A percentile compares a stretch with the other conserved stretches of the same genome.
These are phyloP conservation scores for Arthrocladium fulminans DNA, from an alignment of 2,329 filamentous ascomycete genomes.

Conservation along the genomic window DNA sequence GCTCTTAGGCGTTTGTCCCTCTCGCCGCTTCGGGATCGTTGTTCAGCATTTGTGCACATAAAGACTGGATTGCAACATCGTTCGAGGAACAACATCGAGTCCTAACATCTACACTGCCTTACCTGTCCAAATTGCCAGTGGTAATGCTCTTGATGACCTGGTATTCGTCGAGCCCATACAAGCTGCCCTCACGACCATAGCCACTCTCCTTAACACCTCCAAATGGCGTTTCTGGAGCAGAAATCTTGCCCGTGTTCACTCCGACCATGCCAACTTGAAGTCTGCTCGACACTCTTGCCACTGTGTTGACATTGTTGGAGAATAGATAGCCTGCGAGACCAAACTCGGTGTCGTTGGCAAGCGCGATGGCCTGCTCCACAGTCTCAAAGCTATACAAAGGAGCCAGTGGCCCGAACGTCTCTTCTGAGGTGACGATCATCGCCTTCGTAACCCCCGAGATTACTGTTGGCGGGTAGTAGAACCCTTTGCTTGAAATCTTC, in stretches of 20 bases:
- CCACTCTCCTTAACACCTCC: conserved; percentile 31
- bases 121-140: not conserved
- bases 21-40: no score
- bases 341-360: conserved; percentile 26
- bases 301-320: conserved; percentile 48
- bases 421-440: conserved; percentile 22
- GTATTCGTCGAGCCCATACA: conserved; percentile 33
- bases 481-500: conserved; percentile 27
- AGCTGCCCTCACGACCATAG: conserved; percentile 43
- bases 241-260: conserved; percentile 49
- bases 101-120: no score
- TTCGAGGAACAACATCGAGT: no score
- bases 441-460: conserved; percentile 13
- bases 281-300: conserved; percentile 45
- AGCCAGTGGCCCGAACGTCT: conserved; percentile 27
- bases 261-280: conserved; percentile 82
- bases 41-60: no score
- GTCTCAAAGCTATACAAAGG: conserved; percentile 53
- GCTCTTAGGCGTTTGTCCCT: no score
- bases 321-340: conserved; percentile 27
- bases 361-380: conserved; percentile 27
- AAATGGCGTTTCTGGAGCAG: conserved; percentile 38
- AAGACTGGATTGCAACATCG: no score
- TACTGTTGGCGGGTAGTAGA: conserved; percentile 15
- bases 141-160: conserved; percentile 13